Base-by-base conservation (phyloP, 106 monocot genomes). In the Dendrobium nobile region DNA sequence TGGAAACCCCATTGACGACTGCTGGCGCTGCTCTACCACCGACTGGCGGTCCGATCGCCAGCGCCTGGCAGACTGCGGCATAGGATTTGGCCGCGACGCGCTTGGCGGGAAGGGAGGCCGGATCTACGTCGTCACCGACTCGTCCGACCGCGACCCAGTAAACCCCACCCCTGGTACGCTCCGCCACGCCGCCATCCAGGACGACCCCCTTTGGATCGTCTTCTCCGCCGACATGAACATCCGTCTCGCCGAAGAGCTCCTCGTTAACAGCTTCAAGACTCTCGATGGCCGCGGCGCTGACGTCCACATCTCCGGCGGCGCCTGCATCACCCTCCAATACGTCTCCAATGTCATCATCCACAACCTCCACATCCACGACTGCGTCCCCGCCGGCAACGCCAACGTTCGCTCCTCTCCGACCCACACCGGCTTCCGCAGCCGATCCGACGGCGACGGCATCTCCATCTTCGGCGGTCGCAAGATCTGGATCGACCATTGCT, bases 1-100 rank as follows among this genome's bases (percentile, higher is more conserved):
- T 9, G 91, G 91, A 0, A 94, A 94, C 82, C 91, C 93, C 1
- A 91, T 89, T 43, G 91, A 94, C 45, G 91, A 93, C 85, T 93
- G 93, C 91, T 93, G 93, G 93, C 82, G 87, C 24, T 93, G 93
- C 75, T 79, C 67, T 72, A 82, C 61, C 73, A 28, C 82, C 9
- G 82, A 88, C 43, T 91, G 93, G 93, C 74, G 75, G 19, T 41
- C 18, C 19, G 72, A 93, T 80, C 85, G 91, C 15, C 85, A 91
- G 80, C 89, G 93, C 6, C 87, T 93, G 0, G 93, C 93, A 1
- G 93, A 89, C 84, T 93, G 93, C 79, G 87, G 85, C 77, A 87
- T 93, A 28, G 93, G 93, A 0, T 93, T 93, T 84, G 93, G 93
- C 64, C 89, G 84, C 64, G 75, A 75, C 37, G 88, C 92, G 28